Conservation (phyloP, 768 basidiomycete species). For the Strobilomyces dryophilus region DNA sequence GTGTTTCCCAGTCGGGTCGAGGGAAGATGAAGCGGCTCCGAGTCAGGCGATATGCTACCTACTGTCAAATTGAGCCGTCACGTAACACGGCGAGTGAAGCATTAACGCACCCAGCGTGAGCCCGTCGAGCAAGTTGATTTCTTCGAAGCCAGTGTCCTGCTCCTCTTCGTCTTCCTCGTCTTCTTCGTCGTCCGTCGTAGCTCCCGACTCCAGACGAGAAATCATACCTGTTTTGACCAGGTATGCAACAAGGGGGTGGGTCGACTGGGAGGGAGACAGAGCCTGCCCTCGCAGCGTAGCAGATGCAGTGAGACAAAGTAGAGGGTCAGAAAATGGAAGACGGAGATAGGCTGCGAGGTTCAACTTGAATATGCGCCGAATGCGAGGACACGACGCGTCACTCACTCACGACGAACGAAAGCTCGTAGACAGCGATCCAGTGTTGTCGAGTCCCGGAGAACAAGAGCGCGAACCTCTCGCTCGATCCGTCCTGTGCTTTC, state of each 20-base stretch:
- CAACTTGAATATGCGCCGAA: neutral
- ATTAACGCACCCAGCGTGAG: slow-evolving; percentile 52
- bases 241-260: slow-evolving; percentile 31
- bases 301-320: slow-evolving; percentile 81
- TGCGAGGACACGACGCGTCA: slow-evolving; percentile 6
- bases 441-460: slow-evolving; percentile 55
- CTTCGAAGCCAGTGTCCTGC: slow-evolving; percentile 50
- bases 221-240: slow-evolving; percentile 15
- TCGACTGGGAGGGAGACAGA: slow-evolving; percentile 41
- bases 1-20: slow-evolving; percentile 66
- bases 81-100: neutral
- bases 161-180: slow-evolving; percentile 35
- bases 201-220: slow-evolving; percentile 9
- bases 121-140: slow-evolving; percentile 66
- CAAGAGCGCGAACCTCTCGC: slow-evolving; percentile 59
- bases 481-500: slow-evolving; percentile 38
- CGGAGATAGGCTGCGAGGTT: slow-evolving; percentile 61
- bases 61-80: neutral
- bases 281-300: slow-evolving; percentile 85
- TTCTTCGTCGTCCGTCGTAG: slow-evolving; percentile 1
- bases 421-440: slow-evolving; percentile 81
- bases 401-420: slow-evolving; percentile 79
- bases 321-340: slow-evolving; percentile 63
- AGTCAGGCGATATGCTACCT: slow-evolving; percentile 42
- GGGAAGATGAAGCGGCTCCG: slow-evolving; percentile 49